phyloP scores from a whole-genome alignment of 805 yeast species.

The Debaryomyces tyrocola region DNA sequence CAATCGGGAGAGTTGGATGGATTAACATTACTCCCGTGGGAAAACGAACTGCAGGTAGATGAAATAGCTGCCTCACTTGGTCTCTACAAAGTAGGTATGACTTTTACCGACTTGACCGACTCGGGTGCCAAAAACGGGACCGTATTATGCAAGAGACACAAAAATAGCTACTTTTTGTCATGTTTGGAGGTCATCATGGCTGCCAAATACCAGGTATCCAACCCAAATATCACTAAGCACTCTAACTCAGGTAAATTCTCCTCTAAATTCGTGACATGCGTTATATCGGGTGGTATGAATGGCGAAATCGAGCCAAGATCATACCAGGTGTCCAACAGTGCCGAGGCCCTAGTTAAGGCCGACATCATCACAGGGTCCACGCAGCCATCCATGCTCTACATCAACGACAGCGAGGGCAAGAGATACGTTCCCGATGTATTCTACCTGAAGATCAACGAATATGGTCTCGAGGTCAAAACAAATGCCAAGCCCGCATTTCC shows the following conservation, averaged over 20 bases:
- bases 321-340: conserved; percentile 85
- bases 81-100: conserved; percentile 70
- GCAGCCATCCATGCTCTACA: conserved; percentile 82
- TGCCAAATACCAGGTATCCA: conserved; percentile 67
- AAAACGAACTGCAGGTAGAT: conserved; percentile 54
- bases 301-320: conserved; percentile 90
- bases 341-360: conserved; percentile 85
- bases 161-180: conserved; percentile 84
- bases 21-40: conserved; percentile 57
- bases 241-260: conserved; percentile 66
- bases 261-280: conserved; percentile 92
- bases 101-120: conserved; percentile 88
- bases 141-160: conserved; percentile 90
- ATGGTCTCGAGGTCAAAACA: conserved; percentile 80
- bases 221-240: conserved; percentile 65
- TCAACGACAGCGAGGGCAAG: conserved; percentile 67
- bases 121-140: conserved; percentile 84
- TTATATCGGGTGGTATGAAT: conserved; percentile 80
- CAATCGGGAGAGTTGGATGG: conserved; percentile 89
- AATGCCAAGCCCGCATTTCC: conserved; percentile 93
- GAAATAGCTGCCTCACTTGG: conserved; percentile 59
- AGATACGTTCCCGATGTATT: conserved; percentile 95
- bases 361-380: conserved; percentile 85
- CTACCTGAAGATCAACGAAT: conserved; percentile 82
- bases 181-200: conserved; percentile 87